Evolutionary conservation across 495 filamentous ascomycete species (phyloP).

Genomic region (Amphirosellinia nigrospora): DNA sequence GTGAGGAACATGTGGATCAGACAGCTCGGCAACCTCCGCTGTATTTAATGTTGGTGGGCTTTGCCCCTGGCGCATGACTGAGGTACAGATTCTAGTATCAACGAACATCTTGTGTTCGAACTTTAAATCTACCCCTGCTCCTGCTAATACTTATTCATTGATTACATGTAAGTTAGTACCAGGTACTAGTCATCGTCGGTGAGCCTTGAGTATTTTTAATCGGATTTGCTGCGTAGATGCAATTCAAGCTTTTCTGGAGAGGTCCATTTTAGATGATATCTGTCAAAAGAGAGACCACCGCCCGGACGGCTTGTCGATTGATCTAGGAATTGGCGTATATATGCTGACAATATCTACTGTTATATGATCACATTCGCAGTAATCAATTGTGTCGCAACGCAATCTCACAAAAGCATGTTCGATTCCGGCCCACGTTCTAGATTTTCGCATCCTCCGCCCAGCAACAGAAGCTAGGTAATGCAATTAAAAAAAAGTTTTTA

Average conservation of each 20-base stretch:
- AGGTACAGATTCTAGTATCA: neutral
- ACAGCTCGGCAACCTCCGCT: neutral
- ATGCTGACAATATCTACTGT: no score
- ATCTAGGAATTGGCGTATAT: no score
- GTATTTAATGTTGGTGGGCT: neutral
- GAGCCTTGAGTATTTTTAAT: neutral
- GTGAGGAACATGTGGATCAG: neutral
- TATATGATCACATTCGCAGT: neutral
- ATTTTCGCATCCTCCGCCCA: no score
- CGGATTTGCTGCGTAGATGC: neutral
- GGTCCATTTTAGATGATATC: neutral
- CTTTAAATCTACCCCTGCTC: neutral
- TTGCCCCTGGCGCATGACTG: neutral
- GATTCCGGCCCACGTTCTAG: no score
- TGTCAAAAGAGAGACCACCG: no score
- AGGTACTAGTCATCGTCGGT: neutral
- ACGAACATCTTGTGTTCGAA: neutral
- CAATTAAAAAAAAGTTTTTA: no score
- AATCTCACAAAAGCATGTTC: no score
- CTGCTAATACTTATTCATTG: neutral
- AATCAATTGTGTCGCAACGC: neutral
- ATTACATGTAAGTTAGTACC: neutral
- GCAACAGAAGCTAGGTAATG: no score
- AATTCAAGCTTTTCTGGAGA: no score
- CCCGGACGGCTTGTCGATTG: no score